Conservation (phyloP, 202 grass and related monocot genomes). For the Zizania palustris region DNA sequence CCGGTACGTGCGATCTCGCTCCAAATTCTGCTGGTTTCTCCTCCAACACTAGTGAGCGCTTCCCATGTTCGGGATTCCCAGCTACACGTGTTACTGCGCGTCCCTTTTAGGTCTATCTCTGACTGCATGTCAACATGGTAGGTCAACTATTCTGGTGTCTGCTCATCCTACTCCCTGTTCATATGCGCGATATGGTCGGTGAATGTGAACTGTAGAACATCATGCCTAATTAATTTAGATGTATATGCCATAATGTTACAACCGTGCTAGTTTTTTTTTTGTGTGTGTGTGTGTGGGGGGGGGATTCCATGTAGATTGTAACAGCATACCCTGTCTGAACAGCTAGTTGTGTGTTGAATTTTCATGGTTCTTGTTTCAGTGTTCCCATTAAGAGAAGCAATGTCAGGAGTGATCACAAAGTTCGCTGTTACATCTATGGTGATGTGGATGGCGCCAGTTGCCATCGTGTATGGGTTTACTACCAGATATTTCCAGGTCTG, state of each 20-base stretch:
- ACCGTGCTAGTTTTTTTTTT: slow-evolving; percentile 1
- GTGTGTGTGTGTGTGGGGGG: background rate
- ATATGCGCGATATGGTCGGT: background rate
- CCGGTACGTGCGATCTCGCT: no score
- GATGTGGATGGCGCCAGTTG: slow-evolving; percentile 87
- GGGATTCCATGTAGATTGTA: background rate
- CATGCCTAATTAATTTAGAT: slow-evolving; percentile 1
- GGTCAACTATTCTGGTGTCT: background rate
- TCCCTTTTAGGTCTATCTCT: no score
- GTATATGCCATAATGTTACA: slow-evolving; percentile 16
- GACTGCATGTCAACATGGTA: no score
- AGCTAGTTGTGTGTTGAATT: background rate
- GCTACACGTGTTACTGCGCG: no score
- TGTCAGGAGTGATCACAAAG: slow-evolving; percentile 77
- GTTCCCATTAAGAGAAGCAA: slow-evolving; percentile 38
- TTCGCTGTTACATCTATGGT: slow-evolving; percentile 74
- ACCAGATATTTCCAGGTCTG: slow-evolving; percentile 82
- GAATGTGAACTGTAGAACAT: background rate
- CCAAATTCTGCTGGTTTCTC: no score
- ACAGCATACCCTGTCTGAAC: background rate
- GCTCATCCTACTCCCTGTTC: background rate
- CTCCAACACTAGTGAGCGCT: no score
- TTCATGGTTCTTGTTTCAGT: slow-evolving; percentile 27
- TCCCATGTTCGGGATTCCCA: no score
- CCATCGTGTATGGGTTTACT: slow-evolving; percentile 77